Evolutionary conservation across 1,284 basidiomycete species (phyloP).

Genomic region (Crucibulum parvulum): DNA sequence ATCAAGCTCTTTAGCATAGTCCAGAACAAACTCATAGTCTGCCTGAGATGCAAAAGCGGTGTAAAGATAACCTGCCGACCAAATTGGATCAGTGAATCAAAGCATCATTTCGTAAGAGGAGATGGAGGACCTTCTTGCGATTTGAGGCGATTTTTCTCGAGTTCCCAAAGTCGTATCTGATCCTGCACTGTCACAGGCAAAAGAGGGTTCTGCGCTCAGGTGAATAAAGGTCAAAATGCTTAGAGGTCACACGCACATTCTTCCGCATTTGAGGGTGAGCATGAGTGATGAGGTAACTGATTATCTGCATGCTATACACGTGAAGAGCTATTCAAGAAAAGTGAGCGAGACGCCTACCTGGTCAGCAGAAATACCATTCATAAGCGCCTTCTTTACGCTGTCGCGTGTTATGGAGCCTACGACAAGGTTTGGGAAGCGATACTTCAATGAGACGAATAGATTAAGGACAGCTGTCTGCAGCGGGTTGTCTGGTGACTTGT

Average conservation of each 20-base stretch:
- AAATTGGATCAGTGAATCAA: slow-evolving; percentile 21
- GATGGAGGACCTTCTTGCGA: slow-evolving; percentile 75
- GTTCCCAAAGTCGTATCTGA: slow-evolving; percentile 97
- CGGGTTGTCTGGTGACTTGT: slow-evolving; percentile 75
- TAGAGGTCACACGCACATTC: slow-evolving; percentile 64
- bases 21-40: slow-evolving; percentile 88
- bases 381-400: slow-evolving; percentile 92
- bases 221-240: slow-evolving; percentile 11
- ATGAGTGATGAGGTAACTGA: slow-evolving; percentile 92
- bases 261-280: slow-evolving; percentile 99
- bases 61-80: slow-evolving; percentile 80
- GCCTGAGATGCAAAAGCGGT: slow-evolving; percentile 86
- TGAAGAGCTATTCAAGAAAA: slow-evolving; percentile 12
- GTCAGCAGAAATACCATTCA: slow-evolving; percentile 95
- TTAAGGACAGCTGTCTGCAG: slow-evolving; percentile 97
- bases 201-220: slow-evolving; percentile 73
- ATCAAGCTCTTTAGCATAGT: slow-evolving; percentile 85
- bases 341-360: slow-evolving; percentile 65
- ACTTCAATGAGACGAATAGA: slow-evolving; percentile 91
- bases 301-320: slow-evolving; percentile 67
- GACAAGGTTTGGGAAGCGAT: slow-evolving; percentile 95
- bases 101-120: slow-evolving; percentile 18
- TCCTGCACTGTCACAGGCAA: slow-evolving; percentile 97
- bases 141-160: slow-evolving; percentile 92
- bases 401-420: slow-evolving; percentile 95